Evolutionary conservation across 805 yeast genomes (phyloP).

Genomic region (Candida coquimbonensis): DNA sequence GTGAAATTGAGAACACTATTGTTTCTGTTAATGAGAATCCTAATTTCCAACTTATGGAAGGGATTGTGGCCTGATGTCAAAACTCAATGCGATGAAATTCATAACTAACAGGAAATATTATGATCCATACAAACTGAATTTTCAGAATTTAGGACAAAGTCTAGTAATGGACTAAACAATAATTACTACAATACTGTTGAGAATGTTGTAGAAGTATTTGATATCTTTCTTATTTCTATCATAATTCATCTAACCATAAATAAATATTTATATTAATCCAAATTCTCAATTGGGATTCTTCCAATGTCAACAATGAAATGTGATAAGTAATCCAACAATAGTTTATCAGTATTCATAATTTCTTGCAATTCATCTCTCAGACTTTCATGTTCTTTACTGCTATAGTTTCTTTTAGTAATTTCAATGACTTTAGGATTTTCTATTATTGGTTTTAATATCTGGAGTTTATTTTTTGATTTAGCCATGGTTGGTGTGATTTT

Average conservation of each 20-base stretch:
- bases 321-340: not conserved
- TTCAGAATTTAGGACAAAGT: too few relatives aligned
- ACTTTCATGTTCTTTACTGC: not conserved
- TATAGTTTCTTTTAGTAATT: not conserved
- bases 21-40: constrained; percentile 76
- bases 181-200: too few relatives aligned
- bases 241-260: too few relatives aligned
- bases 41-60: constrained; percentile 91
- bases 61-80: constrained; percentile 93
- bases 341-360: not conserved
- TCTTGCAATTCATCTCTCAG: not conserved
- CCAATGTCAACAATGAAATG: too few relatives aligned
- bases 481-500: too few relatives aligned
- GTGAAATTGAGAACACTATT: constrained; percentile 78
- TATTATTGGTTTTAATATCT: not conserved
- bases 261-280: too few relatives aligned
- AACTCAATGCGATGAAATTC: constrained; percentile 59
- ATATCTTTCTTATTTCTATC: too few relatives aligned
- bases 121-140: too few relatives aligned
- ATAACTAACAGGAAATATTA: constrained; percentile 70
- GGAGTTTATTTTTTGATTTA: too few relatives aligned
- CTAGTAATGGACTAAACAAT: too few relatives aligned
- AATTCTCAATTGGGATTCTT: too few relatives aligned
- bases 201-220: too few relatives aligned
- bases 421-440: not conserved